Evolutionary conservation across 352 stramenopile species (phyloP).

Genomic region (Globisporangium irregulare): DNA sequence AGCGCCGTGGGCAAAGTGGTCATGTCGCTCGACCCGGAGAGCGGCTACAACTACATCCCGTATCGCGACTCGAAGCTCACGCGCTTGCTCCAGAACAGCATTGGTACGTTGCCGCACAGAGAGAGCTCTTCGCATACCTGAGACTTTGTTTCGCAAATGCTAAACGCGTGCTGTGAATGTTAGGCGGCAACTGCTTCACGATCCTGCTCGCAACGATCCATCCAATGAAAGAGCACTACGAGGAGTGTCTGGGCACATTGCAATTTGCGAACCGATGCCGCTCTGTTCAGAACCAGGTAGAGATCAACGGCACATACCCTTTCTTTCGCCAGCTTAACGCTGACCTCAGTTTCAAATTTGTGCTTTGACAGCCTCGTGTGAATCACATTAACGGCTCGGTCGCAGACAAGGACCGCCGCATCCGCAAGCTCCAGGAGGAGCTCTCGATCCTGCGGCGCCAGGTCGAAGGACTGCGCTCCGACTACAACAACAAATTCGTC

Average conservation of each 20-base stretch:
- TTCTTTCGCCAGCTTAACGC: too few relatives aligned
- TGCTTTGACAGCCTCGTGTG: conserved; percentile 43
- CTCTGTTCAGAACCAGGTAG: conserved; percentile 84
- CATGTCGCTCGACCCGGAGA: conserved; percentile 84
- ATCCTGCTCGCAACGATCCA: conserved; percentile 86
- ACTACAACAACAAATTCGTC: conserved; percentile 81
- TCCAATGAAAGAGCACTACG: conserved; percentile 87
- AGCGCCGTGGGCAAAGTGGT: conserved; percentile 85
- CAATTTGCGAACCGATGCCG: conserved; percentile 91
- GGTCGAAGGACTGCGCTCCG: conserved; percentile 55
- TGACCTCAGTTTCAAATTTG: background rate
- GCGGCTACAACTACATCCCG: conserved; percentile 86
- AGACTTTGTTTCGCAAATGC: too few relatives aligned
- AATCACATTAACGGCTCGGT: conserved; percentile 86
- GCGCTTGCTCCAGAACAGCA: conserved; percentile 81
- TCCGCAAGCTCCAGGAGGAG: conserved; percentile 81
- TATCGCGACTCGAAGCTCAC: conserved; percentile 86
- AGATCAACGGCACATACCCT: too few relatives aligned
- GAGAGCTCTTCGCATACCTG: too few relatives aligned
- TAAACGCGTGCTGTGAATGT: background rate
- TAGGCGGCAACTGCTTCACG: conserved; percentile 86
- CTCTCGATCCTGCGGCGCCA: conserved; percentile 54
- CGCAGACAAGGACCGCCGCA: conserved; percentile 82
- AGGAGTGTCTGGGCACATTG: conserved; percentile 88
- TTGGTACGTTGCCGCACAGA: conserved; percentile 31